Evolutionary conservation across 106 monocot genomes (phyloP).

Genomic region (Acanthochlamys bracteata): DNA sequence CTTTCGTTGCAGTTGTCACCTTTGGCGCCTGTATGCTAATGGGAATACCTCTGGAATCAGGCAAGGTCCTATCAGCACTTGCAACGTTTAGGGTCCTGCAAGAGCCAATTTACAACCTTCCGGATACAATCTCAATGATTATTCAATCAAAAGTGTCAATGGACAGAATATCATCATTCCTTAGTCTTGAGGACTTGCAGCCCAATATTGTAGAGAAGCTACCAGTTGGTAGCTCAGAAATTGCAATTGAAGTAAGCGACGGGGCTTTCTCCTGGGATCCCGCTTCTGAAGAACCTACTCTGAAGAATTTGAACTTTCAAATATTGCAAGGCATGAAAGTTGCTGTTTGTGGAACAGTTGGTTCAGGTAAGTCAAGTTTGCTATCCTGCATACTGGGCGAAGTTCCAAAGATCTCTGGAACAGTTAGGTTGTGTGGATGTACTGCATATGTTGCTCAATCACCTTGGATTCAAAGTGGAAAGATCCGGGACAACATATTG

Average conservation of each 20-base stretch:
- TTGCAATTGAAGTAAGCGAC: slow-evolving; percentile 51
- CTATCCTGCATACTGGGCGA: slow-evolving; percentile 80
- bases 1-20: slow-evolving; percentile 74
- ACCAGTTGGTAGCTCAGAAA: slow-evolving; percentile 33
- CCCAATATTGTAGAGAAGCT: slow-evolving; percentile 43
- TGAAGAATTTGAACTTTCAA: slow-evolving; percentile 61
- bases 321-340: slow-evolving; percentile 59
- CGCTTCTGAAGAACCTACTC: slow-evolving; percentile 38
- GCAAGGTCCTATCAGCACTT: slow-evolving; percentile 81
- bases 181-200: slow-evolving; percentile 57
- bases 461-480: slow-evolving; percentile 98
- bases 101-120: slow-evolving; percentile 69
- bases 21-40: slow-evolving; percentile 72
- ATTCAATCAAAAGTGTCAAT: slow-evolving; percentile 81
- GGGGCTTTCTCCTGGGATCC: slow-evolving; percentile 74
- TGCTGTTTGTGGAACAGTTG: slow-evolving; percentile 86
- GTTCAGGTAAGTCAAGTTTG: slow-evolving; percentile 83
- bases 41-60: slow-evolving; percentile 76
- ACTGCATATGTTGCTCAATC: slow-evolving; percentile 86
- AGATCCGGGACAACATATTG: slow-evolving; percentile 78
- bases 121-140: slow-evolving; percentile 60
- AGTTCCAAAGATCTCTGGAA: slow-evolving; percentile 62
- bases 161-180: slow-evolving; percentile 70
- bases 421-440: slow-evolving; percentile 46
- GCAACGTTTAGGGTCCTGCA: slow-evolving; percentile 87